Evolutionary conservation across 1,284 basidiomycete species (phyloP).

Genomic region (Trametes pubescens): DNA sequence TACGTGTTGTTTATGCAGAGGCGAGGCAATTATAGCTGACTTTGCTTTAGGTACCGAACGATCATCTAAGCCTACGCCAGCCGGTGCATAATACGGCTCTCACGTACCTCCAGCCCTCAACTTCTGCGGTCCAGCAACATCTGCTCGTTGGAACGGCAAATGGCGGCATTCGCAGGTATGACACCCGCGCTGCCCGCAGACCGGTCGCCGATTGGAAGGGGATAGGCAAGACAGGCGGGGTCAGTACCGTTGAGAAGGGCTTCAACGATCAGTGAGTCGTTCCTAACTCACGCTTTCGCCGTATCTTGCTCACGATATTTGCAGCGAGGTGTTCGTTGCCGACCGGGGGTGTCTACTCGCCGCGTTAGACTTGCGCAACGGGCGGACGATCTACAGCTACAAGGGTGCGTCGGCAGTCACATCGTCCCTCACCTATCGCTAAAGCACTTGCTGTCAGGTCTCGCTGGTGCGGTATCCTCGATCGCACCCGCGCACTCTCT

Average conservation of each 20-base stretch:
- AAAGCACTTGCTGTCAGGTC: slow-evolving; percentile 49
- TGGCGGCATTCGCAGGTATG: slow-evolving; percentile 83
- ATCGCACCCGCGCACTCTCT: slow-evolving; percentile 60
- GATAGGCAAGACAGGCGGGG: slow-evolving; percentile 71
- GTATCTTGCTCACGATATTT: not conserved
- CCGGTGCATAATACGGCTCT: slow-evolving; percentile 83
- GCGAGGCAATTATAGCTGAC: not conserved
- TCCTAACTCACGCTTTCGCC: not conserved
- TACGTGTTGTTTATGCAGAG: slow-evolving; percentile 39
- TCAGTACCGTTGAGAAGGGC: slow-evolving; percentile 70
- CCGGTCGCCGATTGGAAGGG: slow-evolving; percentile 75
- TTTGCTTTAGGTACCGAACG: slow-evolving; percentile 70
- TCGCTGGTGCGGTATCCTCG: slow-evolving; percentile 74
- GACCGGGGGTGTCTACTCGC: slow-evolving; percentile 77
- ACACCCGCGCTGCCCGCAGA: slow-evolving; percentile 76
- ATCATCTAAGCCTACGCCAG: slow-evolving; percentile 79
- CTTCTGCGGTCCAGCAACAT: slow-evolving; percentile 53
- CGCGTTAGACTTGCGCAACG: slow-evolving; percentile 80
- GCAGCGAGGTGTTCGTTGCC: slow-evolving; percentile 79
- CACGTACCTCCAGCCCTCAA: slow-evolving; percentile 57
- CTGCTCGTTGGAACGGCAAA: slow-evolving; percentile 80
- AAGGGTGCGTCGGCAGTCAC: slow-evolving; percentile 56
- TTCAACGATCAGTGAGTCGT: slow-evolving; percentile 70
- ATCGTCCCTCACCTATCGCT: not conserved
- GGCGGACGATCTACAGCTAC: slow-evolving; percentile 75